Base-by-base conservation (phyloP, 371 early-diverging fungal genomes). In the Rhizopus delemar region DNA sequence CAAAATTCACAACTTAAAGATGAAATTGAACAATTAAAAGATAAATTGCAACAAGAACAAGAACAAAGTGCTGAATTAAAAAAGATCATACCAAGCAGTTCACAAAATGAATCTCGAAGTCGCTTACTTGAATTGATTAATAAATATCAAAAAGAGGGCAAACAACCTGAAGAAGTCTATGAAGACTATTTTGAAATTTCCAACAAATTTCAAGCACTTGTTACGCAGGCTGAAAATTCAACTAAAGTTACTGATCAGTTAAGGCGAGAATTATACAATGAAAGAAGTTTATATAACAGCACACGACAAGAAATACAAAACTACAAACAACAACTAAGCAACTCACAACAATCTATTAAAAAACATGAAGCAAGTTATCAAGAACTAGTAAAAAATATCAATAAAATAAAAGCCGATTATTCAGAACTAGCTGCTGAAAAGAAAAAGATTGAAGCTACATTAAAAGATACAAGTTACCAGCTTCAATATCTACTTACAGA, bases 391-490 rank as follows among this genome's bases (percentile, higher is more conserved):
- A 8, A n/a, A 8, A 48, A 48, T 8, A 16, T 48, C 28, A 12
- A 48, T 4, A 48, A 29, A 29, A 9, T 48, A 4, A 8, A n/a
- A 6, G 2, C 22, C 9, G 48, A 48, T 3, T 8, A 8, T 29
- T 12, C 9, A 5, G 28, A 29, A 8, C 48, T 48, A 8, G 8
- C 1, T 48, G 9, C 16, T 15, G 63, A 63, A 5, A 57, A 57
- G 2, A 6, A 36, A 4, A 22, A 33, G 29, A n/a, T 64, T 22
- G 39, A 52, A 33, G 41, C 50, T 4, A 35, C 57, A 22, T 45
- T 66, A 4, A 62, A 61, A n/a, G 62, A 61, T 51, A 62, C 62
- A 7, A 61, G 54, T 15, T 57, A 60, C 32, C 66, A 66, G 51
- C 46, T 66, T 31, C 57, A 58, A n/a, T 46, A 54, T 46, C 2